Evolutionary conservation across 1,284 basidiomycete species (phyloP).

Genomic region (Ceratobasidium theobromae): DNA sequence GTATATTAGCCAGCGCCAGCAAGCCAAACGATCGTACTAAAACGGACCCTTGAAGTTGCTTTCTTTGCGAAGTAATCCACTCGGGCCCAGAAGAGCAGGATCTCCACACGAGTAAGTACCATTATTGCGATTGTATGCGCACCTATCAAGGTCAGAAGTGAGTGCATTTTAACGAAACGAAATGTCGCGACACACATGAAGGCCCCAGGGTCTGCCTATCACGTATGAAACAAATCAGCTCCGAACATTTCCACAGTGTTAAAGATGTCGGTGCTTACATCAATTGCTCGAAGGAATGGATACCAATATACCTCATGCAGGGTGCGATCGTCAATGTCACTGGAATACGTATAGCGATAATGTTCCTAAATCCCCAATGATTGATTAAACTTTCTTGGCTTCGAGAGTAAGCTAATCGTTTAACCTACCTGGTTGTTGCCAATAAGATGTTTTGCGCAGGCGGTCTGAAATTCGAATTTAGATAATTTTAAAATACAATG

Average conservation of each 20-base stretch:
- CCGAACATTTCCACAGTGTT: neutral
- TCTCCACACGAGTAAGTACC: constrained; percentile 35
- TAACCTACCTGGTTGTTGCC: constrained; percentile 32
- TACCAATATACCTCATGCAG: constrained; percentile 34
- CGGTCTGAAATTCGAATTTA: constrained; percentile 1
- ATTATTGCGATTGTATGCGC: constrained; percentile 33
- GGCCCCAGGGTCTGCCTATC: constrained; percentile 26
- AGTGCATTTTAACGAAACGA: neutral
- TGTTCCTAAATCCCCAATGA: constrained; percentile 3
- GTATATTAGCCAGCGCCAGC: neutral
- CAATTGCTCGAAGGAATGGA: constrained; percentile 33
- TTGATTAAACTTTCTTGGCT: neutral
- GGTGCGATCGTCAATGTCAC: constrained; percentile 36
- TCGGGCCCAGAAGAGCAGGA: constrained; percentile 28
- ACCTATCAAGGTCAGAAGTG: neutral
- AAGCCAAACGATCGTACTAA: neutral
- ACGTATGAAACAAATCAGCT: neutral
- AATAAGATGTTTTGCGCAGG: constrained; percentile 35
- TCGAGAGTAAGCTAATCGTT: neutral
- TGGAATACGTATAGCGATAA: constrained; percentile 33
- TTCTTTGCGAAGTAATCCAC: constrained; percentile 19
- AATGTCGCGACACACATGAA: constrained; percentile 1
- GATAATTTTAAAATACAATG: neutral
- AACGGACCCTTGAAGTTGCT: constrained; percentile 17
- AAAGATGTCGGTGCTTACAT: constrained; percentile 1